These are phyloP conservation scores for Skeletonema costatum DNA, from an alignment of 108 stramenopile genomes.

Conservation along the genomic window DNA sequence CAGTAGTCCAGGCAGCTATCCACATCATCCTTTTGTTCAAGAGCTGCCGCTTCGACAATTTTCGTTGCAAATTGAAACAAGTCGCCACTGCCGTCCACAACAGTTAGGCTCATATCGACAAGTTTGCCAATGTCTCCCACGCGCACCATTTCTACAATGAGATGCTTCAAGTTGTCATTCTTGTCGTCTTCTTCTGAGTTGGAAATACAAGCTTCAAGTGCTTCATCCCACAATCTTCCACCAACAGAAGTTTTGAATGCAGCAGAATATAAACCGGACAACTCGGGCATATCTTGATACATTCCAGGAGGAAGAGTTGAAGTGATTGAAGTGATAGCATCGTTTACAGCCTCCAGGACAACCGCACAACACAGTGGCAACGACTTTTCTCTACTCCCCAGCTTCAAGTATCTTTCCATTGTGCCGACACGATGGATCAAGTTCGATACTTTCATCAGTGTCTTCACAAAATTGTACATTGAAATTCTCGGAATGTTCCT, in stretches of 20 bases:
- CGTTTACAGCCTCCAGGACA: constrained; percentile 28
- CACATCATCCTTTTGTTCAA: neutral
- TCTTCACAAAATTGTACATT: constrained; percentile 18
- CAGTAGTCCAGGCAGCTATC: constrained; percentile 60
- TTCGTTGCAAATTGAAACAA: constrained; percentile 70
- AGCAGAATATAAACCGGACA: constrained; percentile 57
- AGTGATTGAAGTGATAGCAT: constrained; percentile 19
- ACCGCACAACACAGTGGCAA: constrained; percentile 24
- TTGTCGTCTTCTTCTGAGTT: constrained; percentile 48
- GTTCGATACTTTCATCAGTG: constrained; percentile 31
- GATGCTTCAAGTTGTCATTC: constrained; percentile 45
- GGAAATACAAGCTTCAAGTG: constrained; percentile 60
- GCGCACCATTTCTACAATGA: constrained; percentile 83
- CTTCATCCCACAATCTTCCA: constrained; percentile 67
- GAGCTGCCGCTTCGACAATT: constrained; percentile 48
- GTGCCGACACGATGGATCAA: constrained; percentile 31
- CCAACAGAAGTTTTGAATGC: constrained; percentile 61
- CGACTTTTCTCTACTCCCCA: neutral
- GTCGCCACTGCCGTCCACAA: constrained; percentile 56
- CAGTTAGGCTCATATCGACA: constrained; percentile 54
- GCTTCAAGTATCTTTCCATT: constrained; percentile 15
- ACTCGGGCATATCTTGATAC: constrained; percentile 51
- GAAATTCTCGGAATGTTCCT: constrained; percentile 4
- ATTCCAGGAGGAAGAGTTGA: constrained; percentile 10
- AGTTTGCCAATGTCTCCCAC: constrained; percentile 66